Base-by-base conservation (phyloP, 768 basidiomycete species). In the Terana coerulea region DNA sequence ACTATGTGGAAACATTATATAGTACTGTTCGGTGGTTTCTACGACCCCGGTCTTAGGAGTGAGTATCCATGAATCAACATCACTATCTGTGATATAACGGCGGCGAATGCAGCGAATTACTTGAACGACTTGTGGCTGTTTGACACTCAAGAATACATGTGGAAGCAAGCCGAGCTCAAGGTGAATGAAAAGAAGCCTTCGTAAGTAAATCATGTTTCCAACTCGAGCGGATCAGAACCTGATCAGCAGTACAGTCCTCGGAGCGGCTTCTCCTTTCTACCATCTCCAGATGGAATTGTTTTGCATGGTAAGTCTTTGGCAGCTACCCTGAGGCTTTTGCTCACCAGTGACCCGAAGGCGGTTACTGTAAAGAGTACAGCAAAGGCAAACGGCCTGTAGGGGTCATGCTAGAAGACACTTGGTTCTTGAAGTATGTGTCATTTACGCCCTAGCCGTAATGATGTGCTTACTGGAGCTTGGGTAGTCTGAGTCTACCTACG, bases 11-110 rank as follows among this genome's bases (percentile, higher is more conserved):
- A 95, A 63, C 87, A 95, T 47, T 82, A 77, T 49, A 79, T 95
- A 24, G 76, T 95, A 31, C 73, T 95, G 0, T 97, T 95, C 62
- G 94, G 92, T 4, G 93, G 92, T 1, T 95, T 95, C 65, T 86
- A 90, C 56, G 91, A 95, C 62, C 87, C 89, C 1, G 92, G 93
- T 2, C 71, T 88, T 41, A 82, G 81, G 37, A 95, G 89, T 90
- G 59, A 42, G 79, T 60, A 55, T 43, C 8, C 34, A 6, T 51
- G n/a, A 21, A 22, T 19, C 5, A 29, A 36, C 34, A 5, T 26
- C 26, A 22, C 29, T 35, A 3, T 45, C 8, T 21, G 30, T 48
- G 3, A 29, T 7, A 21, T 28, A 12, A 14, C 41, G 26, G 37
- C 22, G 30, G 21, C n/a, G 1, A 30, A 17, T 19, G 34, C 41